Evolutionary conservation across 106 monocot species (phyloP).

Genomic region (Allium sativum): DNA sequence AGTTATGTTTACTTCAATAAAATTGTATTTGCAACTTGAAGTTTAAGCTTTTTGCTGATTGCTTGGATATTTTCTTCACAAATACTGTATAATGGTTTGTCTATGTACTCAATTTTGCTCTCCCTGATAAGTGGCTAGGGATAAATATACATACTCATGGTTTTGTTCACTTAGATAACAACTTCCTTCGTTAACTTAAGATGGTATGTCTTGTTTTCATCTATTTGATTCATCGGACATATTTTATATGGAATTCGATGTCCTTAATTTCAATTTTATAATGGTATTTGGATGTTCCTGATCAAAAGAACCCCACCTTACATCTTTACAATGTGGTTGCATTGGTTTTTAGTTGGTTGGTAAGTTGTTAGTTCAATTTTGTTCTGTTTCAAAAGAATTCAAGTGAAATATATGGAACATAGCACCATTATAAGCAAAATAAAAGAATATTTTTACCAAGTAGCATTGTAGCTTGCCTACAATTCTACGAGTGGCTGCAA

Average conservation of each 20-base stretch:
- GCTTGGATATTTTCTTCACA: conserved; percentile 2
- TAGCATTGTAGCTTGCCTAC: no score
- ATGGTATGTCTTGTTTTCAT: conserved; percentile 29
- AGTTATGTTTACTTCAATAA: conserved; percentile 13
- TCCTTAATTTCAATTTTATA: no score
- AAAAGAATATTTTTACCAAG: no score
- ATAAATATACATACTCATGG: conserved; percentile 55
- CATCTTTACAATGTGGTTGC: conserved; percentile 18
- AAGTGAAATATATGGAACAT: no score
- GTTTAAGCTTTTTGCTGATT: not conserved
- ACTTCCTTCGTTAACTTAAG: conserved; percentile 58
- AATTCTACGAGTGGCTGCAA: no score
- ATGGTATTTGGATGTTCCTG: conserved; percentile 16
- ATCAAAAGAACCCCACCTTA: conserved; percentile 13
- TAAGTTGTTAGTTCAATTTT: no score
- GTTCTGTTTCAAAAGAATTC: no score
- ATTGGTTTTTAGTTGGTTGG: conserved; percentile 21
- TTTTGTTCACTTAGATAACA: conserved; percentile 48
- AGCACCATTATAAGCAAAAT: no score
- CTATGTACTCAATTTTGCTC: conserved; percentile 37
- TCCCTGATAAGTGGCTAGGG: conserved; percentile 40
- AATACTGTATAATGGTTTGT: conserved; percentile 47
- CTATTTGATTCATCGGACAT: no score
- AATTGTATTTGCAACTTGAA: no score
- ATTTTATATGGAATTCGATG: no score